phyloP scores from a whole-genome alignment of 2,329 filamentous ascomycete genomes.

The Exophiala alcalophila region DNA sequence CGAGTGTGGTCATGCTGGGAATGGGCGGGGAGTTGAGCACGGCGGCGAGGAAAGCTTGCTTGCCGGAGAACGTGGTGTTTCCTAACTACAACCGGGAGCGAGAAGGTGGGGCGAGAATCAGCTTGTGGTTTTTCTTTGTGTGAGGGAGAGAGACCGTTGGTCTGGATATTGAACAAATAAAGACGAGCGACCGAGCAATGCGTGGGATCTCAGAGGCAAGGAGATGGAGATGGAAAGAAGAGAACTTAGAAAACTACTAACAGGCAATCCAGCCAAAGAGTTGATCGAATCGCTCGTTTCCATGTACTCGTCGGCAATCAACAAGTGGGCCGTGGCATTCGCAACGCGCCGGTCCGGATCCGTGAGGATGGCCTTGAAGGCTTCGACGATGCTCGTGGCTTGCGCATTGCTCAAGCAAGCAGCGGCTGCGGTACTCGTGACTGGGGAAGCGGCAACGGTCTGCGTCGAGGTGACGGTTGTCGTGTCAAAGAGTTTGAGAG shows the following conservation, averaged over 20 bases:
- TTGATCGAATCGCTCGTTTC: constrained; percentile 22
- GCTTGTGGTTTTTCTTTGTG: too few species aligned
- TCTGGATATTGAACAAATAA: too few species aligned
- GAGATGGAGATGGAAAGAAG: background rate
- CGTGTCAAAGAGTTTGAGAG: constrained; percentile 4
- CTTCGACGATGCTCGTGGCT: constrained; percentile 12
- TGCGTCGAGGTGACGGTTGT: constrained; percentile 2
- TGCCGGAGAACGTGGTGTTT: constrained; percentile 14
- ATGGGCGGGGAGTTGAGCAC: constrained; percentile 11
- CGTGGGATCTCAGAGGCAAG: background rate
- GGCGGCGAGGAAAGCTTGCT: constrained; percentile 12
- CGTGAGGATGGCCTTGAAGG: constrained; percentile 19
- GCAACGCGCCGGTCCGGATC: constrained; percentile 14
- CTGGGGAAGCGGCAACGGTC: background rate
- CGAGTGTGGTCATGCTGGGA: constrained; percentile 18
- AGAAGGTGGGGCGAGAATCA: too few species aligned
- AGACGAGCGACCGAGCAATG: background rate
- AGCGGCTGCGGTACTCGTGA: background rate
- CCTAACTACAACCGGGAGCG: constrained; percentile 9
- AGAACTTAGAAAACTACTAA: constrained; percentile 4
- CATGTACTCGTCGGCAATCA: constrained; percentile 18
- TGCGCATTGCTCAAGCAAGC: constrained; percentile 12
- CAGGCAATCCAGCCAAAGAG: constrained; percentile 15
- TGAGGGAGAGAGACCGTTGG: too few species aligned
- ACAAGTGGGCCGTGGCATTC: constrained; percentile 4